These are phyloP conservation scores for Rhododendron ovatum DNA, from an alignment of 148 eudicot species.

Conservation along the genomic window DNA sequence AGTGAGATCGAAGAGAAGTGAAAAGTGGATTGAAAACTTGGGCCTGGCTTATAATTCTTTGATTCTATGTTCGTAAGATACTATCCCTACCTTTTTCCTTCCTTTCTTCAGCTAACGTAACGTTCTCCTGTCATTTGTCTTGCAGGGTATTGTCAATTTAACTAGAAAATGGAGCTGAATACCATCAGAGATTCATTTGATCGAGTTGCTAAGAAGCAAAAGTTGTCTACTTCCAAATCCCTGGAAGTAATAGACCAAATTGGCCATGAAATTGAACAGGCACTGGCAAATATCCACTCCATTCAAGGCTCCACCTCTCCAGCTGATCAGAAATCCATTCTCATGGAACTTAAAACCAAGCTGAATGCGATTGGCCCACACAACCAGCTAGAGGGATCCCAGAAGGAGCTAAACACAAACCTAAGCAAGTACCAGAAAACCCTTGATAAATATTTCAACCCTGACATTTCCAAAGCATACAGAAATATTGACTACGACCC, in stretches of 20 bases:
- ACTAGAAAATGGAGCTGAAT: constrained; percentile 40
- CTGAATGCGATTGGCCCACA: constrained; percentile 21
- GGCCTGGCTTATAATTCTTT: background rate
- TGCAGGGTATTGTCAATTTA: constrained; percentile 12
- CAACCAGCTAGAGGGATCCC: constrained; percentile 29
- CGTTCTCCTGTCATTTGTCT: background rate
- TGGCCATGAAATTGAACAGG: constrained; percentile 36
- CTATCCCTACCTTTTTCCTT: background rate
- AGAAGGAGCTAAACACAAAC: constrained; percentile 36
- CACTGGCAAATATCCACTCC: constrained; percentile 33
- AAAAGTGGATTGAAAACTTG: background rate
- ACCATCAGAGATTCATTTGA: constrained; percentile 40
- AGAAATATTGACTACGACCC: constrained; percentile 42
- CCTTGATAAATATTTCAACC: constrained; percentile 38
- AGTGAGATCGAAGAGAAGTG: background rate
- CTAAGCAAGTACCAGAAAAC: constrained; percentile 35
- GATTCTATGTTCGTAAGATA: background rate
- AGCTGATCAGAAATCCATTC: constrained; percentile 25
- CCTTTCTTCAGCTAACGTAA: background rate
- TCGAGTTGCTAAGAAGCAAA: constrained; percentile 50
- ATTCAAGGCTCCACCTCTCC: constrained; percentile 16
- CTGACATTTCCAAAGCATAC: constrained; percentile 42
- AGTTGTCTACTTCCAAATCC: constrained; percentile 40
- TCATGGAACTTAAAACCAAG: constrained; percentile 39
- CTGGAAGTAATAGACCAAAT: constrained; percentile 42